Percentiles rank a stretch among this genome's conserved stretches.
These are phyloP conservation scores for Aspergillus bridgeri DNA, from an alignment of 495 filamentous ascomycete genomes.

Conservation along the genomic window DNA sequence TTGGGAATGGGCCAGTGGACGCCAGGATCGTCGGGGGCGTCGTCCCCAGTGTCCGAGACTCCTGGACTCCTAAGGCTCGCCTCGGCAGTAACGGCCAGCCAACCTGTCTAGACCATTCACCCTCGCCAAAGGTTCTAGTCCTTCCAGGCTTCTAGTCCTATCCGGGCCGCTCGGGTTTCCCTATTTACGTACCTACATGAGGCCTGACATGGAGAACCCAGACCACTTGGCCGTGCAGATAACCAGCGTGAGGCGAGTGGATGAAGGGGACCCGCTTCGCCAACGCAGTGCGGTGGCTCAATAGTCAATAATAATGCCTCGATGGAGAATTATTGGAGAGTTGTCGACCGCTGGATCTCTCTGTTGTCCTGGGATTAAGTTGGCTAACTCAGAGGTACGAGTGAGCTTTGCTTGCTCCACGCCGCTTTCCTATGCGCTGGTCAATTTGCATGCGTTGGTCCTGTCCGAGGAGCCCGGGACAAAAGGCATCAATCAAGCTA, in stretches of 20 bases:
- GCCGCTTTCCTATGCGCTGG: conserved; percentile 21
- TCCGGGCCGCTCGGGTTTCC: conserved; percentile 10
- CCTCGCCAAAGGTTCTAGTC: background rate
- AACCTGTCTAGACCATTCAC: background rate
- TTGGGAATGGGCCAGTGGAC: background rate
- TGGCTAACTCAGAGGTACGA: conserved; percentile 19
- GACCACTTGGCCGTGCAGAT: conserved; percentile 22
- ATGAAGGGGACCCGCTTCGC: conserved; percentile 22
- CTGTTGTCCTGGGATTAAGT: conserved; percentile 17
- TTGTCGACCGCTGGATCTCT: conserved; percentile 7
- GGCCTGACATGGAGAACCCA: conserved; percentile 10
- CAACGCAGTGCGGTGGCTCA: conserved; percentile 19
- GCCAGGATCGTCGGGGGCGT: background rate
- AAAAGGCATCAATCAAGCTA: background rate
- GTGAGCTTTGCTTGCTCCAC: conserved; percentile 5
- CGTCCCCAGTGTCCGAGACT: too few relatives aligned
- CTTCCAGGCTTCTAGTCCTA: conserved; percentile 2
- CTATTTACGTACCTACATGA: conserved; percentile 23
- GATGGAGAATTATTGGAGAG: too few relatives aligned
- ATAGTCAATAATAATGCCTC: background rate
- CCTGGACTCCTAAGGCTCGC: too few relatives aligned
- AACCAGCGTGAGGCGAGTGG: conserved; percentile 25
- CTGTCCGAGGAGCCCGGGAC: conserved; percentile 15
- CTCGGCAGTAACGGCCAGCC: too few relatives aligned
- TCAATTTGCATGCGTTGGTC: conserved; percentile 22